Evolutionary conservation across 495 filamentous ascomycete genomes (phyloP).

Genomic region (Neurospora tetraspora): DNA sequence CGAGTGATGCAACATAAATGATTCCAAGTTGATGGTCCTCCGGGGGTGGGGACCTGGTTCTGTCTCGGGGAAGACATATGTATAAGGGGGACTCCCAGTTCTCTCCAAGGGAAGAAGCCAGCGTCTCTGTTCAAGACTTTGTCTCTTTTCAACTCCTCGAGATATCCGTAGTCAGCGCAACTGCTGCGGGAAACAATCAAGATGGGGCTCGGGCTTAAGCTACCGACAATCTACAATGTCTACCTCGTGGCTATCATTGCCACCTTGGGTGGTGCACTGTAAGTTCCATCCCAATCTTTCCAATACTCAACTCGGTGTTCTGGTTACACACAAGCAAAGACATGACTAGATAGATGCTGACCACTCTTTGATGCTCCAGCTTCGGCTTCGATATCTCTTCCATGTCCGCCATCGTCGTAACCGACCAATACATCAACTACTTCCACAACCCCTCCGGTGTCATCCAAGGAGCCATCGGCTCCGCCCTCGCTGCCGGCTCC

Average conservation of each 20-base stretch:
- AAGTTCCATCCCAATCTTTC: constrained; percentile 1
- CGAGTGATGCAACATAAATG: background rate
- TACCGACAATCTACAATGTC: constrained; percentile 49
- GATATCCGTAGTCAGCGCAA: background rate
- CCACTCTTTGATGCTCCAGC: constrained; percentile 5
- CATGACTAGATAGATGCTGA: background rate
- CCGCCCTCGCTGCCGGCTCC: constrained; percentile 58
- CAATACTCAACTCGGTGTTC: background rate
- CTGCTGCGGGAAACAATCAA: constrained; percentile 1
- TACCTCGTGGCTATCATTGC: constrained; percentile 55
- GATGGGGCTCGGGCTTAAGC: constrained; percentile 16
- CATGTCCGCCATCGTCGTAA: constrained; percentile 64
- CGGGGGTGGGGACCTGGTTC: background rate
- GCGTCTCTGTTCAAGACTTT: background rate
- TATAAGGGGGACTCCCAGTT: background rate
- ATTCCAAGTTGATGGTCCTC: background rate
- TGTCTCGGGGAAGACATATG: background rate
- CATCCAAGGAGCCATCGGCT: constrained; percentile 54
- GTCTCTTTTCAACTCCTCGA: background rate
- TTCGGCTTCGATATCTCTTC: constrained; percentile 61
- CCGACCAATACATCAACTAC: constrained; percentile 55
- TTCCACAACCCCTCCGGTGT: constrained; percentile 56
- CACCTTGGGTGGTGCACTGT: constrained; percentile 51
- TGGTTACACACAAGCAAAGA: background rate
- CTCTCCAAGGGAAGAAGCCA: background rate